Evolutionary conservation across 2,329 filamentous ascomycete genomes (phyloP).

Genomic region (Colletotrichum sp.): DNA sequence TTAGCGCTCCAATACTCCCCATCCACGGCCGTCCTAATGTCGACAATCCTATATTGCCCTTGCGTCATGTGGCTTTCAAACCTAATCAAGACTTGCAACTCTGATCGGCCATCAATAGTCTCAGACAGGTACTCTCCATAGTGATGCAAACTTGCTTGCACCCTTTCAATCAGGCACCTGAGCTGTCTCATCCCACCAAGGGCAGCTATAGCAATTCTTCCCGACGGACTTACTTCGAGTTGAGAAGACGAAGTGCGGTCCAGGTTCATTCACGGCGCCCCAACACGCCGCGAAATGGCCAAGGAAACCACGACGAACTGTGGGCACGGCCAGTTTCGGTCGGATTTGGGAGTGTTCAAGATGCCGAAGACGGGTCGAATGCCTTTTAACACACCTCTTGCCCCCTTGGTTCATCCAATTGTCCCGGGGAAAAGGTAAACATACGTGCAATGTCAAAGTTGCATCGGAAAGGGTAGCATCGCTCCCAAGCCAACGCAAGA

Average conservation of each 20-base stretch:
- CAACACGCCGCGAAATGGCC: neutral
- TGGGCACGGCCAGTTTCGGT: neutral
- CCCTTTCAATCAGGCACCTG: no score
- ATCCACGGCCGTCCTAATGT: accelerated
- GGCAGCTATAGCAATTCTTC: neutral
- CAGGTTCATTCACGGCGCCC: neutral
- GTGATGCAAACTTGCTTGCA: neutral
- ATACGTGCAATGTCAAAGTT: neutral
- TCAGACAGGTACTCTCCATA: neutral
- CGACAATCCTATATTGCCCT: accelerated
- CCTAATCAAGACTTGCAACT: no score
- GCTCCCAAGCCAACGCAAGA: neutral
- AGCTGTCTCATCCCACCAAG: neutral
- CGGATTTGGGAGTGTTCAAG: neutral
- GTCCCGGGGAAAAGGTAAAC: neutral
- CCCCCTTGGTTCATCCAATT: neutral
- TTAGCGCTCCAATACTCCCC: accelerated
- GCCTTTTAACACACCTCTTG: neutral
- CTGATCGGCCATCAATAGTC: neutral
- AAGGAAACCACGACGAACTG: accelerated
- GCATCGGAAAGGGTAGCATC: neutral
- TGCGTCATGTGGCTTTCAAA: neutral
- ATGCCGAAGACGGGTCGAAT: neutral
- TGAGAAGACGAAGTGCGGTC: neutral
- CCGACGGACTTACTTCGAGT: neutral